A percentile compares a stretch with the other conserved stretches of the same genome.
Evolutionary conservation across 2,329 filamentous ascomycete species (phyloP).

Genomic region (Aspergillus viridinutans): DNA sequence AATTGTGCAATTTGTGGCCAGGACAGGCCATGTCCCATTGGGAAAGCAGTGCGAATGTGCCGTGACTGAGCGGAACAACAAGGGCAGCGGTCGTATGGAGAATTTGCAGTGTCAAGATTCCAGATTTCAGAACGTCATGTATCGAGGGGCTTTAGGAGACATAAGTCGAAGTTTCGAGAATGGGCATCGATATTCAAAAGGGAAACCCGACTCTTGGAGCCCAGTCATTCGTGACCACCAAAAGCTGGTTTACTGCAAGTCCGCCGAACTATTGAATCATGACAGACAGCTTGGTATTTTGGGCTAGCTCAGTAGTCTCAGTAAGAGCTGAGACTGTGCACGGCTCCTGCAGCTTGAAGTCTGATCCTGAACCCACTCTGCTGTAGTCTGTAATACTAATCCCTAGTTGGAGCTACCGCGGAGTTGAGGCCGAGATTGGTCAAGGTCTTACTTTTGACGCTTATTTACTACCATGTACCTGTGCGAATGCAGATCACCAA

Average conservation of each 20-base stretch:
- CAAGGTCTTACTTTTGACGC: neutral
- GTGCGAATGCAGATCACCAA: neutral
- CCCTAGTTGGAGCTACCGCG: no score
- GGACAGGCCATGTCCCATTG: neutral
- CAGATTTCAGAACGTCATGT: neutral
- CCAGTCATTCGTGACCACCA: neutral
- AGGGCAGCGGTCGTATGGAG: neutral
- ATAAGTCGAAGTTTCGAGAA: neutral
- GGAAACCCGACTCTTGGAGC: neutral
- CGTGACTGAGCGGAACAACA: neutral
- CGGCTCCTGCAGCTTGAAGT: neutral
- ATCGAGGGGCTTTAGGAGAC: neutral
- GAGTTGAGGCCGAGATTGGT: neutral
- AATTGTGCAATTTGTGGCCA: neutral
- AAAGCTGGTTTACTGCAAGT: neutral
- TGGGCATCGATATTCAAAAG: neutral
- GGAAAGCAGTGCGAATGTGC: neutral
- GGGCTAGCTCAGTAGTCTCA: neutral
- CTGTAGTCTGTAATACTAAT: no score
- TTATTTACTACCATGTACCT: neutral
- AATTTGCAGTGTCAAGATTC: neutral
- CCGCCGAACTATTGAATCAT: neutral
- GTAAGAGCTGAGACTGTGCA: neutral
- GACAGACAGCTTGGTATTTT: neutral
- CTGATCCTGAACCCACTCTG: neutral